A percentile compares a stretch with the other conserved stretches of the same genome.
phyloP scores from a whole-genome alignment of 805 yeast genomes.

The Saccharomycopsis sp. region DNA sequence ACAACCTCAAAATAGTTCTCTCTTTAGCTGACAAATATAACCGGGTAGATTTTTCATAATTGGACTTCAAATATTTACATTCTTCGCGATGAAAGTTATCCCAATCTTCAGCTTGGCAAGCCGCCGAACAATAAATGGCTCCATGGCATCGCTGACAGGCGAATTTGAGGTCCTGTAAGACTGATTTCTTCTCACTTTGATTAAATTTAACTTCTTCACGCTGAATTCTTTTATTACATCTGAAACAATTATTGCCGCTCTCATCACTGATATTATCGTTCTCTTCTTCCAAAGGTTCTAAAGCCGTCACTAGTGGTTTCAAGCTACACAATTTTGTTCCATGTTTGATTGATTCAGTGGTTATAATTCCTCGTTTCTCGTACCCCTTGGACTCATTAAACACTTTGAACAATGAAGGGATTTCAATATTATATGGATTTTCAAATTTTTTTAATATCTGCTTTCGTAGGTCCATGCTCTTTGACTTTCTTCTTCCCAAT shows the following conservation, averaged over 20 bases:
- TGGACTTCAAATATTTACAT: slow-evolving; percentile 11
- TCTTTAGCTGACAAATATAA: too few relatives aligned
- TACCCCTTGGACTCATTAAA: too few relatives aligned
- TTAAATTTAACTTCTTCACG: slow-evolving; percentile 1
- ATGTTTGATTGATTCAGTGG: background rate
- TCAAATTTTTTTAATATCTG: too few relatives aligned
- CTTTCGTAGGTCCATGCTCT: too few relatives aligned
- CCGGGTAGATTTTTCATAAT: too few relatives aligned
- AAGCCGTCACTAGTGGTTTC: slow-evolving; percentile 5
- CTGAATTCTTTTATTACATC: slow-evolving; percentile 1
- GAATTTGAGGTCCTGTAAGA: too few relatives aligned
- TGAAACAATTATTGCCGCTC: slow-evolving; percentile 8
- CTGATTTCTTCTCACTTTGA: background rate
- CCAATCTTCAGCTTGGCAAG: slow-evolving; percentile 9
- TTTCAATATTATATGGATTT: too few relatives aligned
- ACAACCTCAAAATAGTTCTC: slow-evolving; percentile 9
- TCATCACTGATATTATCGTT: slow-evolving; percentile 5
- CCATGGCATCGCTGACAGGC: slow-evolving; percentile 3
- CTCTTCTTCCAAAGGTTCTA: slow-evolving; percentile 2
- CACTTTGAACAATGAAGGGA: too few relatives aligned
- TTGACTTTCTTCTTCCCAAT: too few relatives aligned
- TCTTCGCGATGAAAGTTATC: slow-evolving; percentile 8
- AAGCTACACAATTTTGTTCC: slow-evolving; percentile 3
- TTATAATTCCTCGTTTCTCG: slow-evolving; percentile 2
- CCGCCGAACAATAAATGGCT: slow-evolving; percentile 6